Base-by-base conservation (phyloP, 1,284 basidiomycete species). In the Taiwanofungus camphoratus region DNA sequence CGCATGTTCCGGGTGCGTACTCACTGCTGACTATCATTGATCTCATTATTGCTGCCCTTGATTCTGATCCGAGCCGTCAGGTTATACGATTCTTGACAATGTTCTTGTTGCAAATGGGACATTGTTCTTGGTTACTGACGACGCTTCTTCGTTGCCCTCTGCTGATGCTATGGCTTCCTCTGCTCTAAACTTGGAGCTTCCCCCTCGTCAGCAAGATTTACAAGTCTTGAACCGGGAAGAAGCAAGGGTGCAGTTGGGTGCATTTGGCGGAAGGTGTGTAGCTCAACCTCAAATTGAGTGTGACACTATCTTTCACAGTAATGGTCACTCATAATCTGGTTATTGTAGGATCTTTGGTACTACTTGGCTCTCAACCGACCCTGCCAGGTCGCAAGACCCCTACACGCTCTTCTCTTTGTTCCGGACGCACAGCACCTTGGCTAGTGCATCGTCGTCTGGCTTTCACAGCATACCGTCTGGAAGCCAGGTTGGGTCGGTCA, bases 11-110 rank as follows among this genome's bases (percentile, higher is more conserved):
- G 52, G 83, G 82, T 85, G 41, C 31, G 67, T 47, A 22, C 9
- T 5, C 5, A 20, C 8, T 9, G 16, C 6, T 23, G 16, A 21
- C 7, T 20, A 6, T 29, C n/a, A n/a, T 29, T 29, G 8, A n/a
- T 9, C 26, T 29, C 26, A 29, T n/a, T 8, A 8, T 29, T 8
- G 4, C 23, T 13, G 16, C 12, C 19, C 22, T 5, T 18, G 6
- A n/a, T n/a, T n/a, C n/a, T n/a, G n/a, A n/a, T n/a, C n/a, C n/a
- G n/a, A n/a, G n/a, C n/a, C n/a, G n/a, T 37, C 55, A 89, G 89
- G 90, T 2, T 89, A 82, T 67, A 90, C 86, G 2, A 76, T 91
- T 32, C 68, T 92, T 42, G 87, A 92, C 52, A 82, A 87, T 47
- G 70, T 90, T 19, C 77, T 85, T 49, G 60, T 87, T 20, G 72